phyloP scores from a whole-genome alignment of 352 stramenopile genomes.

The Aphanomyces euteiches region DNA sequence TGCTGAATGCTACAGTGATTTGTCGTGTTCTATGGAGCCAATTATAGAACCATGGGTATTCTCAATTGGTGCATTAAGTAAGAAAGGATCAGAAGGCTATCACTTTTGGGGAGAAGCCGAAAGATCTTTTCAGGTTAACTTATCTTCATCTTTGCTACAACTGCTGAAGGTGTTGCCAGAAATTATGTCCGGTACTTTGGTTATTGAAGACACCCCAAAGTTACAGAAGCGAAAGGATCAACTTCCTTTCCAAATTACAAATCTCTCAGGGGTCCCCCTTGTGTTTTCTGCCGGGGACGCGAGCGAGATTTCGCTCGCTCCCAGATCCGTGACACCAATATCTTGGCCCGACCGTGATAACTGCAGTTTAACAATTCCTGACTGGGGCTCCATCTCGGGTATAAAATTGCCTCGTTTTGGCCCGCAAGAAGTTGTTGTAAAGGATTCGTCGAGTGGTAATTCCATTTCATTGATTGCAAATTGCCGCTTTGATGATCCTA shows the following conservation, averaged over 20 bases:
- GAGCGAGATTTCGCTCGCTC: not conserved
- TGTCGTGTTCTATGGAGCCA: conserved; percentile 65
- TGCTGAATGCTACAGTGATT: conserved; percentile 67
- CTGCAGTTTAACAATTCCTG: conserved; percentile 13
- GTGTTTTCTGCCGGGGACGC: conserved; percentile 2
- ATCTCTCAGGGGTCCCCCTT: conserved; percentile 19
- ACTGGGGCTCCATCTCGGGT: conserved; percentile 7
- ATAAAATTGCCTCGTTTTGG: conserved; percentile 22
- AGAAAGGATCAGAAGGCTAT: conserved; percentile 56
- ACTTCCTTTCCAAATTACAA: conserved; percentile 26
- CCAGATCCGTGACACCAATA: conserved; percentile 15
- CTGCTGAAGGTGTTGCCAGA: conserved; percentile 76
- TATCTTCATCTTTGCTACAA: conserved; percentile 66
- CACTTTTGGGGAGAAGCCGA: conserved; percentile 57
- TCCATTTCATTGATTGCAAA: conserved; percentile 51
- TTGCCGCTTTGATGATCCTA: conserved; percentile 65
- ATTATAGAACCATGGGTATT: conserved; percentile 73
- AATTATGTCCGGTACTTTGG: conserved; percentile 37
- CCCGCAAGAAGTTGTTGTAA: conserved; percentile 18
- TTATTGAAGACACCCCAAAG: conserved; percentile 29
- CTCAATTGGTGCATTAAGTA: conserved; percentile 49
- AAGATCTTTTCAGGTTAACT: conserved; percentile 72
- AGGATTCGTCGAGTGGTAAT: conserved; percentile 8
- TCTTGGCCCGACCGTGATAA: not conserved
- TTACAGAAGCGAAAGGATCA: conserved; percentile 15